These are phyloP conservation scores for Arbutus unedo DNA, from an alignment of 148 eudicot genomes.

Conservation along the genomic window DNA sequence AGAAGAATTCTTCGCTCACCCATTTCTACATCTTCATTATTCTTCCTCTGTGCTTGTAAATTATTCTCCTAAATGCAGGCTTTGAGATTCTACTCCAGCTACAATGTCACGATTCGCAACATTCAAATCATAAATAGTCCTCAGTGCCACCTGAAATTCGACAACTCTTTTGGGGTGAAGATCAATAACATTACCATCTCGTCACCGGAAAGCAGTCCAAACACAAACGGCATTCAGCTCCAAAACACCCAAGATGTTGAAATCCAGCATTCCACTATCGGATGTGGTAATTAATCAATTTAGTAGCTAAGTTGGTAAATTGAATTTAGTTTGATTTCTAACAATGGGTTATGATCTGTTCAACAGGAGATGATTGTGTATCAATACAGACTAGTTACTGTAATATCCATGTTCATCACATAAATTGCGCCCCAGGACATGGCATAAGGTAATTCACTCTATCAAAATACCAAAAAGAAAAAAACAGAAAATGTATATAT, in stretches of 20 bases:
- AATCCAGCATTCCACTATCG: conserved; percentile 63
- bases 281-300: conserved; percentile 40
- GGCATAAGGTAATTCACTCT: conserved; percentile 61
- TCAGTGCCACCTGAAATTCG: conserved; percentile 78
- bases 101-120: conserved; percentile 53
- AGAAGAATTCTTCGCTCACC: conserved; percentile 15
- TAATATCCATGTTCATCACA: conserved; percentile 67
- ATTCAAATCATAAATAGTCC: conserved; percentile 68
- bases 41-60: neutral
- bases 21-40: neutral
- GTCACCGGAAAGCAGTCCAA: conserved; percentile 73
- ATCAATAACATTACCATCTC: conserved; percentile 59
- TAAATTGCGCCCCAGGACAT: conserved; percentile 87
- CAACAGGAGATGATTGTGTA: conserved; percentile 87
- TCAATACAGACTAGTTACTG: conserved; percentile 92
- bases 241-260: conserved; percentile 72
- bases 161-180: conserved; percentile 49
- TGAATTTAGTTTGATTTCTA: neutral
- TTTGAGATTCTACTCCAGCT: conserved; percentile 64
- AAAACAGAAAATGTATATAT: neutral
- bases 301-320: no score
- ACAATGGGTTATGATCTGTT: neutral
- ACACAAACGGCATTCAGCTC: conserved; percentile 87
- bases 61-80: conserved; percentile 36
- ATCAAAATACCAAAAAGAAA: neutral